These are phyloP conservation scores for Drosera capensis DNA, from an alignment of 148 eudicot species.

Conservation along the genomic window DNA sequence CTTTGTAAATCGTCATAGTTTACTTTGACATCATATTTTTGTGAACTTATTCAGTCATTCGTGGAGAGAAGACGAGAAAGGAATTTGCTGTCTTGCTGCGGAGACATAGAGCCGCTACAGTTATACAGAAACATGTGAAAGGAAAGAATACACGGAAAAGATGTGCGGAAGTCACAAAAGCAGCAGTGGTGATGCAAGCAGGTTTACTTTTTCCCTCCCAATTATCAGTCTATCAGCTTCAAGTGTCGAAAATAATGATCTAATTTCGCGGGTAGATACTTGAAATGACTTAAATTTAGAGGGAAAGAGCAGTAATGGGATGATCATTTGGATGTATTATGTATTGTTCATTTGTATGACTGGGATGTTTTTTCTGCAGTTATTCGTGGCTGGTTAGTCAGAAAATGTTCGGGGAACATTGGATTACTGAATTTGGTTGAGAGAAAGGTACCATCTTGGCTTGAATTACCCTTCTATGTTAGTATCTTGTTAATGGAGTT, in stretches of 20 bases:
- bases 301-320: too few species aligned
- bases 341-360: not conserved
- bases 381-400: slow-evolving; percentile 82
- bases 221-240: not conserved
- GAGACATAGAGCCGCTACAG: slow-evolving; percentile 65
- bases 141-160: slow-evolving; percentile 28
- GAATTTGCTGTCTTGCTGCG: slow-evolving; percentile 49
- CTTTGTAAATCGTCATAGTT: not conserved
- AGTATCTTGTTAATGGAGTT: not conserved
- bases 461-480: not conserved
- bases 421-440: slow-evolving; percentile 57
- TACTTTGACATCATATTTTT: too few species aligned
- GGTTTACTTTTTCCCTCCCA: slow-evolving; percentile 32
- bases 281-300: too few species aligned
- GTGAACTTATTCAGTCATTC: slow-evolving; percentile 76
- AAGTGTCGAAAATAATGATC: not conserved
- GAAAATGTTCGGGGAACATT: slow-evolving; percentile 84
- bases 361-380: slow-evolving; percentile 23
- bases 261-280: not conserved
- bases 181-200: slow-evolving; percentile 59
- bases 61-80: slow-evolving; percentile 75
- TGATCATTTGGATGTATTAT: not conserved
- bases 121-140: slow-evolving; percentile 64
- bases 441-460: slow-evolving; percentile 30
- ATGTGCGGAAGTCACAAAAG: slow-evolving; percentile 27